Evolutionary conservation across 75 land plant species (phyloP).

Genomic region (Chamaecyparis obtusa): DNA sequence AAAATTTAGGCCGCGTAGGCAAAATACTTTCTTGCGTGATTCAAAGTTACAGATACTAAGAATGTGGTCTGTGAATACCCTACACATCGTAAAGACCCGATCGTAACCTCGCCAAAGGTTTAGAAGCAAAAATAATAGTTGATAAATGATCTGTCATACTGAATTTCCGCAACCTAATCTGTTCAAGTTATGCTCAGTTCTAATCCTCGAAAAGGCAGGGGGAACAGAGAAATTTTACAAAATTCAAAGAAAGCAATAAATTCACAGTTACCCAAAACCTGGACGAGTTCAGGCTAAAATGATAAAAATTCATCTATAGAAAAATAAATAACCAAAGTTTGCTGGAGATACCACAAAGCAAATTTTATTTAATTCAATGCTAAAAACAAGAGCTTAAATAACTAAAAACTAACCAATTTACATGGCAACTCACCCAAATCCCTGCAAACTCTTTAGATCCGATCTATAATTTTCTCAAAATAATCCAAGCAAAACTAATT

Average conservation of each 20-base stretch:
- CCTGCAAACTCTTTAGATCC: neutral
- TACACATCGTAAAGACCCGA: neutral
- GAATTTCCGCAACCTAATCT: neutral
- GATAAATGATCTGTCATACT: neutral
- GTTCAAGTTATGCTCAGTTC: neutral
- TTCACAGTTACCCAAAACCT: neutral
- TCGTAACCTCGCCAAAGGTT: neutral
- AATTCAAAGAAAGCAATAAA: too few relatives aligned
- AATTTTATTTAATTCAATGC: neutral
- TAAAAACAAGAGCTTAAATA: neutral
- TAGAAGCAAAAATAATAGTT: neutral
- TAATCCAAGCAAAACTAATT: too few relatives aligned
- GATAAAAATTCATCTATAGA: neutral
- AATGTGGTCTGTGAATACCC: neutral
- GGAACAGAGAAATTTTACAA: neutral
- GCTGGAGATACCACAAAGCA: neutral
- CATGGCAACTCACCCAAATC: neutral
- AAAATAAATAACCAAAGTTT: neutral
- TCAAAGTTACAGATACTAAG: neutral
- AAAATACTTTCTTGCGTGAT: neutral
- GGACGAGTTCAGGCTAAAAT: neutral
- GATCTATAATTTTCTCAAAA: neutral
- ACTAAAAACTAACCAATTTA: neutral
- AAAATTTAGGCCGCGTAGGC: too few relatives aligned
- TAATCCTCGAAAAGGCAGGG: neutral